Evolutionary conservation across 1,139 yeast species (phyloP).

Genomic region (Suzukiozyma palmioleophila): DNA sequence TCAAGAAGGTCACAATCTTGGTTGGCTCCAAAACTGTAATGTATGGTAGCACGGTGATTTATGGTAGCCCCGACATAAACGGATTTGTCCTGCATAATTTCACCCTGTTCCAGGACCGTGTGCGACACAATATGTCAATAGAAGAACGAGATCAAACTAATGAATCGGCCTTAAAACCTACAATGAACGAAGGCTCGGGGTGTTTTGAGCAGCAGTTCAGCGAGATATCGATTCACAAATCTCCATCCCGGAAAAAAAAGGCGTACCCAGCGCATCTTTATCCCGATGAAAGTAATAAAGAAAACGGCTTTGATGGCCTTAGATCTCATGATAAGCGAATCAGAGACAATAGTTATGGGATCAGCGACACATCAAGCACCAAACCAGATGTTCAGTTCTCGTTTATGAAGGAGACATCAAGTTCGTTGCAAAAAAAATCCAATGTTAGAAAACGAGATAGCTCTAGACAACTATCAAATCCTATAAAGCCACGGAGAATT

Average conservation of each 20-base stretch:
- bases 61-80: not conserved
- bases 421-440: slow-evolving; percentile 27
- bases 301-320: slow-evolving; percentile 5
- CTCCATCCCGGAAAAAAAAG: slow-evolving; percentile 19
- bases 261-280: slow-evolving; percentile 19
- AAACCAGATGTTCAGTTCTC: slow-evolving; percentile 21
- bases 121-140: not conserved
- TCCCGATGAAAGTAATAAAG: slow-evolving; percentile 11
- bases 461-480: not conserved
- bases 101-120: not conserved
- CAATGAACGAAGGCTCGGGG: not conserved
- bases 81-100: not conserved
- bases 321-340: slow-evolving; percentile 6
- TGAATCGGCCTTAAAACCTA: not conserved
- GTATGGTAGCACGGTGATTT: no score
- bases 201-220: slow-evolving; percentile 26
- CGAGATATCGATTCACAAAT: slow-evolving; percentile 19
- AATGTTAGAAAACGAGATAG: slow-evolving; percentile 9
- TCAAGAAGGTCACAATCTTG: no score
- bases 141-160: not conserved
- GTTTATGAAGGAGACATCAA: slow-evolving; percentile 36
- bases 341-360: slow-evolving; percentile 12
- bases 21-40: no score
- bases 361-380: slow-evolving; percentile 11
- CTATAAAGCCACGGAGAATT: not conserved